Conservation (phyloP, 805 yeast species). For the Candida montana region DNA sequence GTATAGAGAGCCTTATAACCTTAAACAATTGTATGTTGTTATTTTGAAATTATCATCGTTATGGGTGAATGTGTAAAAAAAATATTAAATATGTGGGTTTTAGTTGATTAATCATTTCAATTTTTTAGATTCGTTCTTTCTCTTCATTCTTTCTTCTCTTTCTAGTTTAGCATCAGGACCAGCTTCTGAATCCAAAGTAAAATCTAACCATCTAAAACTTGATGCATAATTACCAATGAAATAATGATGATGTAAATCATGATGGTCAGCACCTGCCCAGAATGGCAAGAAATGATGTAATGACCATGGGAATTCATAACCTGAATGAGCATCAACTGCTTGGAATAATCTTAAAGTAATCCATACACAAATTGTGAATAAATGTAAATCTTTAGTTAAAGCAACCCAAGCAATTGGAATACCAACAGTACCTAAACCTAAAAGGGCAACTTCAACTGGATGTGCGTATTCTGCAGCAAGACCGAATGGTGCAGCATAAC, state of each 20-base stretch:
- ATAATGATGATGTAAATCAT: slow-evolving; percentile 92
- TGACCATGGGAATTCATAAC: slow-evolving; percentile 96
- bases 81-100: too few species aligned
- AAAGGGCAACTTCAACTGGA: slow-evolving; percentile 84
- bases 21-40: too few species aligned
- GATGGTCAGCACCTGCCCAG: slow-evolving; percentile 98
- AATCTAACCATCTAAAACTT: slow-evolving; percentile 95
- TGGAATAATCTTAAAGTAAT: slow-evolving; percentile 81
- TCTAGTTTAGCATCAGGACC: slow-evolving; percentile 69
- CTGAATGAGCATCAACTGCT: slow-evolving; percentile 96
- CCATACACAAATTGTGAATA: slow-evolving; percentile 84
- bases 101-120: neutral
- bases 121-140: slow-evolving; percentile 11
- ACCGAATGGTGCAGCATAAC: slow-evolving; percentile 96
- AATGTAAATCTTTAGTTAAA: slow-evolving; percentile 68
- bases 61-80: too few species aligned
- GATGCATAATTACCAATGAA: slow-evolving; percentile 93
- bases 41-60: too few species aligned
- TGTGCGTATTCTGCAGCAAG: slow-evolving; percentile 96
- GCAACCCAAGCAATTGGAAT: slow-evolving; percentile 81
- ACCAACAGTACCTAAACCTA: slow-evolving; percentile 94
- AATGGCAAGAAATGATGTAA: slow-evolving; percentile 84
- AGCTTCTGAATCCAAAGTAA: slow-evolving; percentile 76
- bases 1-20: too few species aligned
- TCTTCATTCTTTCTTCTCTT: slow-evolving; percentile 56